Evolutionary conservation across 2,329 filamentous ascomycete species (phyloP).

Genomic region (Bipolaris sorokiniana): DNA sequence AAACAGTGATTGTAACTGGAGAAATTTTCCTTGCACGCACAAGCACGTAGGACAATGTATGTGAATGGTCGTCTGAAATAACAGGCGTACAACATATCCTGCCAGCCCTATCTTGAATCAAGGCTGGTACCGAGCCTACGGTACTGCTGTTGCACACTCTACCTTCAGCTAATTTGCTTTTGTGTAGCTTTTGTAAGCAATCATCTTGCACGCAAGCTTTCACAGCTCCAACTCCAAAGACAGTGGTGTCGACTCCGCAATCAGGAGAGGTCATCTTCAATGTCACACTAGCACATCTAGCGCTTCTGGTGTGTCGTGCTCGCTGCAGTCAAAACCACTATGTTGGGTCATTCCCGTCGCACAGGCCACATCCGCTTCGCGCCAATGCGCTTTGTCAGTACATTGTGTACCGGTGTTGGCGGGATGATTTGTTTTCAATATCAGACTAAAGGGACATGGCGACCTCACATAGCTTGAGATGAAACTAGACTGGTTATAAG

Average conservation of each 20-base stretch:
- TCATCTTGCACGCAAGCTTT: not conserved
- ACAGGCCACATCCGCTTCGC: not conserved
- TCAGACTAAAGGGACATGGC: not conserved
- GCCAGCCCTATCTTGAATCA: not conserved
- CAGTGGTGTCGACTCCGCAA: not conserved
- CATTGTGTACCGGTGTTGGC: not conserved
- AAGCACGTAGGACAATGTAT: not conserved
- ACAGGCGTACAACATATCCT: conserved; percentile 2
- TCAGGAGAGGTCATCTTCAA: no score
- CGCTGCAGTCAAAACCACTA: not conserved
- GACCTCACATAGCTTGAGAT: not conserved
- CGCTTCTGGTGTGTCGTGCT: not conserved
- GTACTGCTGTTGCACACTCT: conserved; percentile 4
- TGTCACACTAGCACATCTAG: no score
- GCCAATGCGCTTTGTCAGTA: not conserved
- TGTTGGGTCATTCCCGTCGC: no score
- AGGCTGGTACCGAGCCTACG: not conserved
- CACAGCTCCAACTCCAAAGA: not conserved
- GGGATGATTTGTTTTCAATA: not conserved
- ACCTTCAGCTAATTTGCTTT: not conserved
- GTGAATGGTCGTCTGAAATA: not conserved
- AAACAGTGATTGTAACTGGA: not conserved
- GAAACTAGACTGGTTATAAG: not conserved
- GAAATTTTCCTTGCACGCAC: no score
- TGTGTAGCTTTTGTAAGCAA: not conserved